phyloP scores from a whole-genome alignment of 805 yeast species.

The Starmera dryadoides region DNA sequence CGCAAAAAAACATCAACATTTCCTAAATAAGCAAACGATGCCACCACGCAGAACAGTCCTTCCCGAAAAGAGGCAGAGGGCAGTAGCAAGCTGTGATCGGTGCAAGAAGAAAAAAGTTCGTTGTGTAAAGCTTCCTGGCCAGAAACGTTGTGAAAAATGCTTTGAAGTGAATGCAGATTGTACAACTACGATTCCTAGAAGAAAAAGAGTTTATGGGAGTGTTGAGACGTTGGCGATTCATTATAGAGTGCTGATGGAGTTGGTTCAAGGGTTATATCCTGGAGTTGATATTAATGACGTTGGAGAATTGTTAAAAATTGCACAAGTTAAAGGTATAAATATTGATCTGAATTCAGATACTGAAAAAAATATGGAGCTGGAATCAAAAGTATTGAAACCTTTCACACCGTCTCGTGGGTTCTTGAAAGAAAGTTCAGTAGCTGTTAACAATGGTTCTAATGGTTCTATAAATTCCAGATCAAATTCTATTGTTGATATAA shows the following conservation, averaged over 20 bases:
- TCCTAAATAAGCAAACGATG: too few relatives aligned
- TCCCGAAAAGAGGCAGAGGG: too few relatives aligned
- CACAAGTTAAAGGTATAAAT: conserved; percentile 13
- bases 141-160: conserved; percentile 26
- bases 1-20: too few relatives aligned
- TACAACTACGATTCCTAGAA: conserved; percentile 33
- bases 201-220: conserved; percentile 33
- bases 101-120: too few relatives aligned
- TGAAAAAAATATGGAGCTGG: background rate
- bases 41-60: too few relatives aligned
- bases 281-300: conserved; percentile 36
- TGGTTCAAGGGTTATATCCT: conserved; percentile 36
- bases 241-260: conserved; percentile 31
- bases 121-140: too few relatives aligned
- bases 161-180: conserved; percentile 30
- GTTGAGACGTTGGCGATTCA: conserved; percentile 35
- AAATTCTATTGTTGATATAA: conserved; percentile 1
- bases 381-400: background rate
- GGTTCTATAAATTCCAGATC: too few relatives aligned
- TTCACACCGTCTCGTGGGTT: too few relatives aligned
- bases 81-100: too few relatives aligned
- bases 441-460: too few relatives aligned
- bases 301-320: conserved; percentile 32
- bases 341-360: background rate
- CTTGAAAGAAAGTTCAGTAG: too few relatives aligned